Base-by-base conservation (phyloP, 495 filamentous ascomycete genomes). In the Hypoxylon perforatum region DNA sequence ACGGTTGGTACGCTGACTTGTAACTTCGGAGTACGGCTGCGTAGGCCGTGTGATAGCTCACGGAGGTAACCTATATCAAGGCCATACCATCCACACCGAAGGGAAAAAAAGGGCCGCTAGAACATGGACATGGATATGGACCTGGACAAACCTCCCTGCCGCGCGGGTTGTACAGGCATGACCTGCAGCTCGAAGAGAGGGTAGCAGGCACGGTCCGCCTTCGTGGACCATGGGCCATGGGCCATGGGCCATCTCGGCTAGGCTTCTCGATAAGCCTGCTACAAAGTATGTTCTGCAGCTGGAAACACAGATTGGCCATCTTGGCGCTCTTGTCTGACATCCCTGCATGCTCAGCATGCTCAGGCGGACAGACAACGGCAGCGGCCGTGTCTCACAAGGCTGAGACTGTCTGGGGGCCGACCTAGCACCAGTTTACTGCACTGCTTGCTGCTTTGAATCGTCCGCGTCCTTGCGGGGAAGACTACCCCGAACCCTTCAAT, bases 1-100 rank as follows among this genome's bases (percentile, higher is more conserved):
- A 69, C 56, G 60, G 60, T 46, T 64, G 66, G 66, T 63, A 69
- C 56, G 60, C 66, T 69, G 66, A 69, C 66, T 69, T 56, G 51
- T 45, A 64, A 59, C 56, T 69, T 69, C 66, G 66, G 66, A 64
- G 46, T 57, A 60, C 66, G 66, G 66, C 61, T 69, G 18, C 55
- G 41, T 9, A 51, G 50, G 33, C 66, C 66, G 66, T 64, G 66
- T 69, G 66, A 69, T 64, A 69, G 45, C 66, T 69, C 66, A 57
- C 60, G 51, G 60, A 47, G 60, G 60, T 54, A 47, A 19, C 44
- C 25, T 48, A 46, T 51, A 39, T 14, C 58, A 33, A 36, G n/a
- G 45, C 28, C 21, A 39, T 44, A 35, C 54, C 44, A 60, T 61
- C 66, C 66, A 62, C 50, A 57, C 61, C 66, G 45, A 69, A 17